Evolutionary conservation across 495 filamentous ascomycete species (phyloP).

Genomic region (Peziza echinospora): DNA sequence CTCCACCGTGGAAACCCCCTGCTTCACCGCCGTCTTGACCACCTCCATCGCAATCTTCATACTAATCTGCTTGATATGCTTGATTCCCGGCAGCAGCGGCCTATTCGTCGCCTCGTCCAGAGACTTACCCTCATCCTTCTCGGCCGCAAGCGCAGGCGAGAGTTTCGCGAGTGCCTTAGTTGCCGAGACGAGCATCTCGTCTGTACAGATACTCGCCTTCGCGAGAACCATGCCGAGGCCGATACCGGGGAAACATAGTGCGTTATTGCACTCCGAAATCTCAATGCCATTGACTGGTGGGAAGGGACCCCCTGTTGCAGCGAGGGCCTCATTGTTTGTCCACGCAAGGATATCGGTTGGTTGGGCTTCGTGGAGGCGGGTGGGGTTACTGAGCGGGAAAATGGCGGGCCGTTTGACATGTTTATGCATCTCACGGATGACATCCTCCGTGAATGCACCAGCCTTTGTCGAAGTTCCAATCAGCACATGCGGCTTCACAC

Average conservation of each 20-base stretch:
- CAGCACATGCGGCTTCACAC: slow-evolving; percentile 58
- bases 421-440: slow-evolving; percentile 58
- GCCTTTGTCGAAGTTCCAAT: slow-evolving; percentile 71
- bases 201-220: slow-evolving; percentile 37
- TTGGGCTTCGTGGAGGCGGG: slow-evolving; percentile 58
- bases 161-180: slow-evolving; percentile 45
- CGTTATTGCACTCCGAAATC: slow-evolving; percentile 69
- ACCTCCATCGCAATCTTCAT: slow-evolving; percentile 59
- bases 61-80: slow-evolving; percentile 50
- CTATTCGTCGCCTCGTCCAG: slow-evolving; percentile 28
- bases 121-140: too few species aligned
- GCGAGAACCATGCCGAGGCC: slow-evolving; percentile 58
- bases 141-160: too few species aligned
- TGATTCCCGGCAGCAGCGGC: slow-evolving; percentile 53
- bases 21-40: slow-evolving; percentile 46
- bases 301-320: slow-evolving; percentile 73
- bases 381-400: slow-evolving; percentile 73
- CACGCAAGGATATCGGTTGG: slow-evolving; percentile 57
- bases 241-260: slow-evolving; percentile 68
- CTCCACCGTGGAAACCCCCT: slow-evolving; percentile 40
- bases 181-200: slow-evolving; percentile 67
- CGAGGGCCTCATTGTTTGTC: slow-evolving; percentile 58
- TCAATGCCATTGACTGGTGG: slow-evolving; percentile 38
- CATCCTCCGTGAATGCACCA: slow-evolving; percentile 52
- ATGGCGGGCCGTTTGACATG: slow-evolving; percentile 59